phyloP scores from a whole-genome alignment of 345 rosid species.

The Arabis alpina region DNA sequence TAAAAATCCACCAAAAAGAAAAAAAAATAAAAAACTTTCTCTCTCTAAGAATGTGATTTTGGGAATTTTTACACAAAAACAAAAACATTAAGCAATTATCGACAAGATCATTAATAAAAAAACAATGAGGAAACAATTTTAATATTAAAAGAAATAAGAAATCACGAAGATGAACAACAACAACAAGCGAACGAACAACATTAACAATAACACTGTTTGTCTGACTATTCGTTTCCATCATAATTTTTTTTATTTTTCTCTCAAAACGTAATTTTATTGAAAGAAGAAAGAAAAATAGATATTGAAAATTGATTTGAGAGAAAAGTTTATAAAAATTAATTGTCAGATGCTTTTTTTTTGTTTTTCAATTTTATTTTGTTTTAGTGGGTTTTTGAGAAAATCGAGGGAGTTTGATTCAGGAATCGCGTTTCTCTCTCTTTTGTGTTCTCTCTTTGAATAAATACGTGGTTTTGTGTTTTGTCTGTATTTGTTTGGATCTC shows the following conservation, averaged over 20 bases:
- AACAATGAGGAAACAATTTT: not conserved
- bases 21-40: slow-evolving; percentile 41
- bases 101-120: slow-evolving; percentile 48
- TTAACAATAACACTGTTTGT: slow-evolving; percentile 42
- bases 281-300: not conserved
- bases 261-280: not conserved
- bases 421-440: slow-evolving; percentile 38
- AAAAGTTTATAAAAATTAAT: not conserved
- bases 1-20: slow-evolving; percentile 43
- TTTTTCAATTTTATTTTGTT: slow-evolving; percentile 2
- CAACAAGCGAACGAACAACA: slow-evolving; percentile 42
- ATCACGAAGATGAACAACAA: slow-evolving; percentile 38
- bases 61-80: slow-evolving; percentile 51
- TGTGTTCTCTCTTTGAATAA: slow-evolving; percentile 27
- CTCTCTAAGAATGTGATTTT: slow-evolving; percentile 53
- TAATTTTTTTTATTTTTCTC: slow-evolving; percentile 12
- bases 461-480: slow-evolving; percentile 26
- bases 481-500: slow-evolving; percentile 38
- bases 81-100: slow-evolving; percentile 39
- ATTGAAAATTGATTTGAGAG: slow-evolving; percentile 7
- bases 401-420: slow-evolving; percentile 44
- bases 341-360: slow-evolving; percentile 50
- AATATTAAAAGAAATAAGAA: slow-evolving; percentile 38
- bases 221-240: slow-evolving; percentile 41
- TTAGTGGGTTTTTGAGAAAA: slow-evolving; percentile 38